phyloP scores from a whole-genome alignment of 2,329 filamentous ascomycete genomes.

The Aspergillus calidoustus region DNA sequence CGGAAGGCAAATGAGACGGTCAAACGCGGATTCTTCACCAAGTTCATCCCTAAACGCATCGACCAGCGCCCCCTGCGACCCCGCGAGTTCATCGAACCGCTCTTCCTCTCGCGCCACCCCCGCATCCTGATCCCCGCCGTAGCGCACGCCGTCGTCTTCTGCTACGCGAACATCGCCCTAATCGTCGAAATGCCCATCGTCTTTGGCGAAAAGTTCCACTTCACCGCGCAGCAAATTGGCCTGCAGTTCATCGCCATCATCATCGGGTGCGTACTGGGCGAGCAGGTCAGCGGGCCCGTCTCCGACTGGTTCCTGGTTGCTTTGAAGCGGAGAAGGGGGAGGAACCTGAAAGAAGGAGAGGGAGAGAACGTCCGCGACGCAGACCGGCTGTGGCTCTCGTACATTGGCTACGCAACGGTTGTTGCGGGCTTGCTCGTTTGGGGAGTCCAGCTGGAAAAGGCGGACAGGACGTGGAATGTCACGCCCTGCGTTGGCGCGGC shows the following conservation, averaged over 20 bases:
- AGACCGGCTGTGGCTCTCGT: slow-evolving; percentile 63
- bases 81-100: slow-evolving; percentile 58
- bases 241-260: slow-evolving; percentile 64
- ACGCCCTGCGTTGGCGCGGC: slow-evolving; percentile 61
- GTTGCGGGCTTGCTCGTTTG: slow-evolving; percentile 57
- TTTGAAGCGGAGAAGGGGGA: slow-evolving; percentile 20
- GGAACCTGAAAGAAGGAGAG: too few relatives aligned
- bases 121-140: slow-evolving; percentile 58
- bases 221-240: slow-evolving; percentile 63
- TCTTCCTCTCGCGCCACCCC: slow-evolving; percentile 51
- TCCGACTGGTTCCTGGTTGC: slow-evolving; percentile 58
- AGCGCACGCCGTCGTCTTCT: slow-evolving; percentile 63
- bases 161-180: slow-evolving; percentile 58
- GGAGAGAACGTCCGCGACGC: slow-evolving; percentile 43
- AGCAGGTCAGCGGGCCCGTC: slow-evolving; percentile 60
- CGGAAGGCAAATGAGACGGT: slow-evolving; percentile 26
- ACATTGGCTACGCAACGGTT: slow-evolving; percentile 56
- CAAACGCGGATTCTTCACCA: slow-evolving; percentile 53
- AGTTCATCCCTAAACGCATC: slow-evolving; percentile 50
- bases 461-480: slow-evolving; percentile 56
- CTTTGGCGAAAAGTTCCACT: slow-evolving; percentile 59
- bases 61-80: slow-evolving; percentile 55
- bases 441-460: slow-evolving; percentile 52
- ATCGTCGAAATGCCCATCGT: slow-evolving; percentile 66
- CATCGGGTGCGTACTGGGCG: slow-evolving; percentile 61